These are phyloP conservation scores for Lentinula boryana DNA, from an alignment of 768 basidiomycete species.

Conservation along the genomic window DNA sequence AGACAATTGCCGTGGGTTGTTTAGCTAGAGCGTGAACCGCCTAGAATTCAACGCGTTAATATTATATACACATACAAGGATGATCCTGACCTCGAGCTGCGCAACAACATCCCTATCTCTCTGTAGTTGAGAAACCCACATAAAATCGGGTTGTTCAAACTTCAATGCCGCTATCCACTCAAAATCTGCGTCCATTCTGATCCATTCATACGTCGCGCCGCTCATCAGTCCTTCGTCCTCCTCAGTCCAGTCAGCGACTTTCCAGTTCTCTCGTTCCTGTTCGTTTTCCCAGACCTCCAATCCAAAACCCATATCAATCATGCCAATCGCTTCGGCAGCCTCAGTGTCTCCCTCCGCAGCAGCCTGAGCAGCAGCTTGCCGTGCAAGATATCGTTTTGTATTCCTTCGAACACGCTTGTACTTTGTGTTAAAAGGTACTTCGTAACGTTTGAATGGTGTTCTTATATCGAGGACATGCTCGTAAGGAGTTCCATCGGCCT, in stretches of 20 bases:
- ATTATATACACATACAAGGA: not conserved
- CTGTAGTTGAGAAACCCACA: conserved; percentile 97
- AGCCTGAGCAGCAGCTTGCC: conserved; percentile 88
- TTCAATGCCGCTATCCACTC: conserved; percentile 95
- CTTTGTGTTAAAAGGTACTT: conserved; percentile 97
- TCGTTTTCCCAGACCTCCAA: conserved; percentile 96
- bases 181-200: conserved; percentile 97
- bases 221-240: conserved; percentile 93
- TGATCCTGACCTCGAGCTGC: conserved; percentile 79
- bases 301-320: conserved; percentile 92
- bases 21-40: conserved; percentile 84
- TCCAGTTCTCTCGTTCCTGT: conserved; percentile 89
- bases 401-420: conserved; percentile 95
- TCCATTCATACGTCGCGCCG: conserved; percentile 98
- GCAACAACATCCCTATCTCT: conserved; percentile 95
- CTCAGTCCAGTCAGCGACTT: conserved; percentile 96
- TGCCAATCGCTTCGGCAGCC: conserved; percentile 88
- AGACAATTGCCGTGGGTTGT: conserved; percentile 79
- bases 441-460: conserved; percentile 84
- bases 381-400: conserved; percentile 91
- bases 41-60: conserved; percentile 31
- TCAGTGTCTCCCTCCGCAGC: conserved; percentile 90
- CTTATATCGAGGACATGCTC: conserved; percentile 96
- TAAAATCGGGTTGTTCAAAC: conserved; percentile 95
- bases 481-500: conserved; percentile 98